Percentiles rank a stretch among this genome's conserved stretches.
These are phyloP conservation scores for Parachaetomium inaequale DNA, from an alignment of 495 filamentous ascomycete species.

Conservation along the genomic window DNA sequence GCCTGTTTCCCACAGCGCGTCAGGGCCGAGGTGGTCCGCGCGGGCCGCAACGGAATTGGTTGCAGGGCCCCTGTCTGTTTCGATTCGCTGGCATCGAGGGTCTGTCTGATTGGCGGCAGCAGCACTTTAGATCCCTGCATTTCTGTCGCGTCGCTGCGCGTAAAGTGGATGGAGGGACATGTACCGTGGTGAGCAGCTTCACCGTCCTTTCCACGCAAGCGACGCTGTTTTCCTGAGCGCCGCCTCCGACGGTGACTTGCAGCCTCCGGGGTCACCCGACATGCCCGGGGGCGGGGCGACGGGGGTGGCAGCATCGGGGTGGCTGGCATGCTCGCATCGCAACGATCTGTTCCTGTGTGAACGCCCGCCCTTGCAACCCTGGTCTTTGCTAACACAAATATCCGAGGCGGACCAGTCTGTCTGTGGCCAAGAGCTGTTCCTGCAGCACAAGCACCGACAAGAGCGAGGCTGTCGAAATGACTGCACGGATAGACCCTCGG, in stretches of 20 bases:
- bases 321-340: neutral
- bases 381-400: conserved; percentile 8
- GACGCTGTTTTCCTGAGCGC: conserved; percentile 1
- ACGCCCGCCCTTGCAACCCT: neutral
- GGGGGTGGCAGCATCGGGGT: neutral
- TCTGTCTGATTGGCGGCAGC: conserved; percentile 35
- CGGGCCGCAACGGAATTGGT: conserved; percentile 26
- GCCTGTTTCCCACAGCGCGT: conserved; percentile 26
- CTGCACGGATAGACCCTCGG: neutral
- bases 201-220: conserved; percentile 5
- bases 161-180: neutral
- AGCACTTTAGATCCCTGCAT: conserved; percentile 36
- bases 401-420: conserved; percentile 9
- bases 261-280: conserved; percentile 7
- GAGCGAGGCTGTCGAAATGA: conserved; percentile 16
- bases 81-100: conserved; percentile 26
- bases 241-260: conserved; percentile 20
- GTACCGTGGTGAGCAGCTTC: conserved; percentile 16
- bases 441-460: neutral
- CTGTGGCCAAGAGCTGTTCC: neutral
- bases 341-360: neutral
- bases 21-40: conserved; percentile 21
- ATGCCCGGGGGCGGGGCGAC: neutral
- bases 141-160: conserved; percentile 22
- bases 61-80: conserved; percentile 20